A percentile compares a stretch with the other conserved stretches of the same genome.
phyloP scores from a whole-genome alignment of 352 stramenopile species.

The Paralagenidium karlingii region DNA sequence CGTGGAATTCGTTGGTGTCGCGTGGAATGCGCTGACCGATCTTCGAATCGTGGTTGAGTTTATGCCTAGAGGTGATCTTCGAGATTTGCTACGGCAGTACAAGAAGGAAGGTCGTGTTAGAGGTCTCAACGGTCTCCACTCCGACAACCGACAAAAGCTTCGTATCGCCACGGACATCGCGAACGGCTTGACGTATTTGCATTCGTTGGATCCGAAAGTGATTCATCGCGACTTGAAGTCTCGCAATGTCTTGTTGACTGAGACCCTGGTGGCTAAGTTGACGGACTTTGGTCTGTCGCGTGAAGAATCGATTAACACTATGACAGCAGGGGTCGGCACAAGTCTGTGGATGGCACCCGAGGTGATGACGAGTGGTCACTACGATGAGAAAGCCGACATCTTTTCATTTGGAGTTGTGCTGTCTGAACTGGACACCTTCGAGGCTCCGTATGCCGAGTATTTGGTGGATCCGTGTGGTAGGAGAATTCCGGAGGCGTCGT shows the following conservation, averaged over 20 bases:
- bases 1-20: slow-evolving; percentile 41
- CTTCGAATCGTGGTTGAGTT: slow-evolving; percentile 56
- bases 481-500: too few species aligned
- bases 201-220: background rate
- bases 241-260: slow-evolving; percentile 5
- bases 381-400: slow-evolving; percentile 34
- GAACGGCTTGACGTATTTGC: slow-evolving; percentile 6
- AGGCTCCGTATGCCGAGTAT: slow-evolving; percentile 1
- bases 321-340: slow-evolving; percentile 5
- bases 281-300: slow-evolving; percentile 7
- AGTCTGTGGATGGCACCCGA: slow-evolving; percentile 6
- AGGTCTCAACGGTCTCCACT: slow-evolving; percentile 23
- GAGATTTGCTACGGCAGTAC: slow-evolving; percentile 22
- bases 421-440: slow-evolving; percentile 7
- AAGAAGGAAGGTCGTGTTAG: slow-evolving; percentile 12
- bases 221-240: slow-evolving; percentile 7
- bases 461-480: too few species aligned
- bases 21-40: slow-evolving; percentile 36
- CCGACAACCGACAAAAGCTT: slow-evolving; percentile 51
- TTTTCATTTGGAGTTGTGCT: slow-evolving; percentile 52
- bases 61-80: slow-evolving; percentile 42
- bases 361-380: slow-evolving; percentile 16
- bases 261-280: slow-evolving; percentile 2
- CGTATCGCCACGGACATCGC: slow-evolving; percentile 43
- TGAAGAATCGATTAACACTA: slow-evolving; percentile 1